Percentiles rank a stretch among this genome's conserved stretches.
Evolutionary conservation across 2,329 filamentous ascomycete species (phyloP).

Genomic region (Capronia epimyces): DNA sequence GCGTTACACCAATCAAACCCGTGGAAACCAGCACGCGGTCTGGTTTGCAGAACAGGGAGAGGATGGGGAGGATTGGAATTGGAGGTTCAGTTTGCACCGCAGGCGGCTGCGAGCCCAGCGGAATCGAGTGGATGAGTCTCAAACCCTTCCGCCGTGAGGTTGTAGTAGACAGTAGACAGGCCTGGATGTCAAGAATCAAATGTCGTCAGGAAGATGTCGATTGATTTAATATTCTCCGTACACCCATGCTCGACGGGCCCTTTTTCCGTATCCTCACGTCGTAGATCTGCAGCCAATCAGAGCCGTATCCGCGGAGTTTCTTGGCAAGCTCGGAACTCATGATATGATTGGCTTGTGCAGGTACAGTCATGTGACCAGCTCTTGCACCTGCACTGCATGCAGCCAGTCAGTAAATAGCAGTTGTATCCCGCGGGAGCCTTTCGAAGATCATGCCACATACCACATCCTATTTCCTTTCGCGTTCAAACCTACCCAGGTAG

Average conservation of each 20-base stretch:
- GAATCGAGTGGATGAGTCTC: background rate
- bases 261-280: background rate
- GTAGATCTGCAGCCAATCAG: slow-evolving; percentile 9
- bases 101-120: background rate
- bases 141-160: too few relatives aligned
- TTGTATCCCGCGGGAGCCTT: too few relatives aligned
- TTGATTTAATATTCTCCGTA: too few relatives aligned
- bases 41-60: slow-evolving; percentile 5
- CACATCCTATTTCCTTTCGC: too few relatives aligned
- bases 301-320: background rate
- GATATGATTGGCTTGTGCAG: background rate
- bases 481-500: too few relatives aligned
- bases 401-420: background rate
- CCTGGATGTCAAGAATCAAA: too few relatives aligned
- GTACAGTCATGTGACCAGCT: background rate
- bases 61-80: slow-evolving; percentile 3
- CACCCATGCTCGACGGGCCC: too few relatives aligned
- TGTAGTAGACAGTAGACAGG: too few relatives aligned
- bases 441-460: too few relatives aligned
- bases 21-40: slow-evolving; percentile 20
- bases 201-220: too few relatives aligned
- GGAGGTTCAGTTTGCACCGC: background rate
- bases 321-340: background rate
- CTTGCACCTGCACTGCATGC: slow-evolving; percentile 7
- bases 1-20: slow-evolving; percentile 18